Evolutionary conservation across 345 rosid species (phyloP).

Genomic region (Erodium maritimum): DNA sequence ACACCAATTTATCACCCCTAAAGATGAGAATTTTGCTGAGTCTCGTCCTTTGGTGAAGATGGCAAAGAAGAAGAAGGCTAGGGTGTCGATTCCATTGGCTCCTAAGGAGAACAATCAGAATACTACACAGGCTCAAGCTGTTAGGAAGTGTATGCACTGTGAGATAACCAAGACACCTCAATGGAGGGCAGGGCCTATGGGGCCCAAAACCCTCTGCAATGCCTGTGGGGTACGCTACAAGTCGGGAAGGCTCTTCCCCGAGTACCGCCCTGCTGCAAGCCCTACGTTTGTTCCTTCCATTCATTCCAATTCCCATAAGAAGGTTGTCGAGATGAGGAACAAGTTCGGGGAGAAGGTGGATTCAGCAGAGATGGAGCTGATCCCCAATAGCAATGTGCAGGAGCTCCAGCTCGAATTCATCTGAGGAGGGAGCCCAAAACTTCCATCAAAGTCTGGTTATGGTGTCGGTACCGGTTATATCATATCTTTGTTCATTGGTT

Average conservation of each 20-base stretch:
- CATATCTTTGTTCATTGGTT: constrained; percentile 27
- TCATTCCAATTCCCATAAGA: constrained; percentile 97
- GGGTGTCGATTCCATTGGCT: constrained; percentile 29
- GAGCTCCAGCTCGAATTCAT: background rate
- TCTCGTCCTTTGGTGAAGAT: constrained; percentile 56
- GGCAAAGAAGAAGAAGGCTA: constrained; percentile 69
- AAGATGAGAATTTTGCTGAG: constrained; percentile 39
- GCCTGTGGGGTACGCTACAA: constrained; percentile 97
- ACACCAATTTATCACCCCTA: constrained; percentile 11
- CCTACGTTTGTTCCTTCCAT: constrained; percentile 83
- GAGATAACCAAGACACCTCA: constrained; percentile 95
- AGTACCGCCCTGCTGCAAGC: constrained; percentile 96
- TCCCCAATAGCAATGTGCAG: constrained; percentile 28
- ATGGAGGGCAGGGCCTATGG: constrained; percentile 99
- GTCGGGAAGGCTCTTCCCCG: constrained; percentile 94
- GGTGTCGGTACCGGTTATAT: constrained; percentile 22
- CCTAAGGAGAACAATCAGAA: constrained; percentile 25
- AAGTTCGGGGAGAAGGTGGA: constrained; percentile 14
- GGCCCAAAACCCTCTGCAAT: constrained; percentile 94
- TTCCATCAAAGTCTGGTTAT: constrained; percentile 4
- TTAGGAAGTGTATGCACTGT: constrained; percentile 90
- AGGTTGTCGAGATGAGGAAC: constrained; percentile 84
- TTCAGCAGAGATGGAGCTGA: constrained; percentile 14
- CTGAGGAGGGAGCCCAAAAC: background rate
- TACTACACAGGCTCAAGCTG: constrained; percentile 25